Percentiles rank a stretch among this genome's conserved stretches.
Evolutionary conservation across 2,329 filamentous ascomycete genomes (phyloP).

Genomic region (Sporothrix euskadiensis): DNA sequence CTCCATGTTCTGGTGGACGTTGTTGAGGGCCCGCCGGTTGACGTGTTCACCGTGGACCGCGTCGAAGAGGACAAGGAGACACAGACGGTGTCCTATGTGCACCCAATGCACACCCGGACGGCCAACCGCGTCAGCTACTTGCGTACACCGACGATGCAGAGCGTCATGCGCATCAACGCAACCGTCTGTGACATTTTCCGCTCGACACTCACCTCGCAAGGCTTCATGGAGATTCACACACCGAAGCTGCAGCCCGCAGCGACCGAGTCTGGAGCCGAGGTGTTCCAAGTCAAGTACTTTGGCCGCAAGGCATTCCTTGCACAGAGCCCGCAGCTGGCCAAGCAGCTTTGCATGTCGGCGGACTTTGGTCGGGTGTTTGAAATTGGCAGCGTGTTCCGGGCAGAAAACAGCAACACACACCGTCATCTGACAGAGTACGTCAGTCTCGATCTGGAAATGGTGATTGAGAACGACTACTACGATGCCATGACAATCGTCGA

Average conservation of each 20-base stretch:
- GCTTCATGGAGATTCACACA: conserved; percentile 91
- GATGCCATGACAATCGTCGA: conserved; percentile 81
- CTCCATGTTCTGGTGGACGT: conserved; percentile 56
- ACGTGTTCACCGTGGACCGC: conserved; percentile 51
- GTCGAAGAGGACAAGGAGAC: conserved; percentile 41
- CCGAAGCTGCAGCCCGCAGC: conserved; percentile 88
- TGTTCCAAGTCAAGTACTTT: conserved; percentile 93
- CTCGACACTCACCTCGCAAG: conserved; percentile 67
- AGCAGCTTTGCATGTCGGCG: conserved; percentile 88
- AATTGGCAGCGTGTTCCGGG: conserved; percentile 85
- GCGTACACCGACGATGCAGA: conserved; percentile 81
- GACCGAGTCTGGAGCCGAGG: conserved; percentile 86
- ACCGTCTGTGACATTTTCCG: conserved; percentile 80
- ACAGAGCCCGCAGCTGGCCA: conserved; percentile 87
- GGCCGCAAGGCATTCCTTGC: conserved; percentile 82
- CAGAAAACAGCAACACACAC: conserved; percentile 94
- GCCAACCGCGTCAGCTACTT: conserved; percentile 80
- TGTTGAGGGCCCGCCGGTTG: conserved; percentile 51
- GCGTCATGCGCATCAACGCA: conserved; percentile 84
- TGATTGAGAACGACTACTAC: conserved; percentile 83
- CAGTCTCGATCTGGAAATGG: conserved; percentile 90
- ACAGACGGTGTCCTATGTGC: conserved; percentile 58
- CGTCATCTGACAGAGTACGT: conserved; percentile 94
- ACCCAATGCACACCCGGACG: conserved; percentile 67
- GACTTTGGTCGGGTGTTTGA: conserved; percentile 91